Percentiles rank a stretch among this genome's conserved stretches.
These are phyloP conservation scores for Kodamaea sp. DNA, from an alignment of 1,139 yeast species.

Conservation along the genomic window DNA sequence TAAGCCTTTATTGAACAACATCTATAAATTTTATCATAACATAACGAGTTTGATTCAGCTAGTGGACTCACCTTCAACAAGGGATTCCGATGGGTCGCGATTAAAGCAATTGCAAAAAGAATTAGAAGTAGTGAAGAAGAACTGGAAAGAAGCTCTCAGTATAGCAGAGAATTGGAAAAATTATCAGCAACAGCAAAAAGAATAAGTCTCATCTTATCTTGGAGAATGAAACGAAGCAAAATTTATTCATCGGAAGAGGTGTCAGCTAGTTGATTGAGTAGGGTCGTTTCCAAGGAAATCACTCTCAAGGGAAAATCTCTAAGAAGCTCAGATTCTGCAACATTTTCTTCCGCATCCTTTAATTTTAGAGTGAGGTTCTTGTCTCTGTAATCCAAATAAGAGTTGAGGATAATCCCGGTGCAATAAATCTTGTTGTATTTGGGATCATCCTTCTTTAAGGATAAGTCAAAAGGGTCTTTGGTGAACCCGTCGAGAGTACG, in stretches of 20 bases:
- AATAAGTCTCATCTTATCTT: too few relatives aligned
- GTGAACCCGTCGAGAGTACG: neutral
- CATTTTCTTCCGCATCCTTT: conserved; percentile 11
- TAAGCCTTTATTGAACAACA: conserved; percentile 31
- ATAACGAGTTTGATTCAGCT: conserved; percentile 25
- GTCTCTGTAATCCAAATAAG: conserved; percentile 25
- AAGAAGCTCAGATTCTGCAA: conserved; percentile 19
- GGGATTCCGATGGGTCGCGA: conserved; percentile 13
- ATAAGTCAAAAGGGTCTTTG: neutral
- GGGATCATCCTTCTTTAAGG: conserved; percentile 13
- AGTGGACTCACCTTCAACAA: conserved; percentile 12
- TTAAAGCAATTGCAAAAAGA: conserved; percentile 36
- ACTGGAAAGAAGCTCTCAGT: conserved; percentile 47
- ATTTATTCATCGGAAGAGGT: neutral
- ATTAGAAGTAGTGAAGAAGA: conserved; percentile 36
- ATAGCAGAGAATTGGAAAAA: conserved; percentile 51
- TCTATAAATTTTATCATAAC: conserved; percentile 23
- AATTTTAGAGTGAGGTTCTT: conserved; percentile 22
- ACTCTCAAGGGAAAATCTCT: conserved; percentile 34
- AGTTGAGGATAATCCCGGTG: conserved; percentile 34
- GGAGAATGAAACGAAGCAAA: neutral
- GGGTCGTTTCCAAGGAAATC: conserved; percentile 36
- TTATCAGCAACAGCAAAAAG: conserved; percentile 9
- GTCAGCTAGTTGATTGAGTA: conserved; percentile 16
- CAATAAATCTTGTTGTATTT: conserved; percentile 26